phyloP scores from a whole-genome alignment of 139 green algal species.

The Coelastrella sp. region DNA sequence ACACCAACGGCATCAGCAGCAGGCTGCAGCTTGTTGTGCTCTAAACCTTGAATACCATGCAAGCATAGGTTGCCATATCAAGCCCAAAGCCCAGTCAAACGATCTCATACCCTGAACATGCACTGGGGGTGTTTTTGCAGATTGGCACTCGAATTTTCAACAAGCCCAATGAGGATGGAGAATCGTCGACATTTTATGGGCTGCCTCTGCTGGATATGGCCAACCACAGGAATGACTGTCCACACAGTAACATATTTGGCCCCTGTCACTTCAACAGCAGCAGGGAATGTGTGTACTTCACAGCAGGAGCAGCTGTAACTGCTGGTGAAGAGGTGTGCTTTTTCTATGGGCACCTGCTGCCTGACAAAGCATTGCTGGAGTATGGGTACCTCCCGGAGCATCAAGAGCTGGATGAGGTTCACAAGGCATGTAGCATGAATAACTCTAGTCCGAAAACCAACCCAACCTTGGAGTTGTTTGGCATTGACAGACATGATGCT shows the following conservation, averaged over 20 bases:
- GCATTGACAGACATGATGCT: conserved; percentile 31
- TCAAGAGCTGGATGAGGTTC: neutral
- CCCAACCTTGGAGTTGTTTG: neutral
- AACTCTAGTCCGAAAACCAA: neutral
- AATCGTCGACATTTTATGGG: neutral
- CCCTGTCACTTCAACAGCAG: conserved; percentile 15
- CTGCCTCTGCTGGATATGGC: conserved; percentile 36
- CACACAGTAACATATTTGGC: neutral
- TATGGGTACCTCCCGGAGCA: conserved; percentile 16
- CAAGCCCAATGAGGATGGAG: neutral
- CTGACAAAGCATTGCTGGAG: conserved; percentile 31
- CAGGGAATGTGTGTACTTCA: conserved; percentile 29
- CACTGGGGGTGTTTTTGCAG: neutral
- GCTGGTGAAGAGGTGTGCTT: conserved; percentile 23
- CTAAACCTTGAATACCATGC: too few species aligned
- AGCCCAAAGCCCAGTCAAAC: neutral
- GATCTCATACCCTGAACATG: neutral
- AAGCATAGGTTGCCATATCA: too few species aligned
- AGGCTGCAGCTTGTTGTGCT: too few species aligned
- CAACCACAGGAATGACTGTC: conserved; percentile 27
- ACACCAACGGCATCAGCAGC: too few species aligned
- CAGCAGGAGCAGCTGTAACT: conserved; percentile 26
- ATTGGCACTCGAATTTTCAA: conserved; percentile 28
- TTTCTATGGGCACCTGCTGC: conserved; percentile 35
- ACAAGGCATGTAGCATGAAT: neutral